Conservation (phyloP, 2,329 filamentous ascomycete species). For the Colletotrichum sp. region DNA sequence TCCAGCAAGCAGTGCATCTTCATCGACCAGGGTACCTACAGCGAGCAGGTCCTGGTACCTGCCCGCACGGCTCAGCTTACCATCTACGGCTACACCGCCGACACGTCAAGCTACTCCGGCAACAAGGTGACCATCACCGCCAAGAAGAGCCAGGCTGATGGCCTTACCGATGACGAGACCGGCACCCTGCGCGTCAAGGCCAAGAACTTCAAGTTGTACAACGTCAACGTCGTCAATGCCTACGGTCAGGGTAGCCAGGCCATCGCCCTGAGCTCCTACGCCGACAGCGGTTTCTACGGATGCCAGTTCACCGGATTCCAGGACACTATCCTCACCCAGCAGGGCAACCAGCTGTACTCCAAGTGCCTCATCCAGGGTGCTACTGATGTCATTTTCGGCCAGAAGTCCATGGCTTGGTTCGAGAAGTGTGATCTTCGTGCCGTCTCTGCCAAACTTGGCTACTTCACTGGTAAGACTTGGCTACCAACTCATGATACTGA, state of each 20-base stretch:
- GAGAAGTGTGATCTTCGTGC: constrained; percentile 45
- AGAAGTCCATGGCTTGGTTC: constrained; percentile 47
- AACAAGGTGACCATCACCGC: constrained; percentile 62
- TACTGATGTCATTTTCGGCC: constrained; percentile 56
- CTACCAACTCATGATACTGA: background rate
- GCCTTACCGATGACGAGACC: constrained; percentile 57
- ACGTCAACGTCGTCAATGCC: constrained; percentile 57
- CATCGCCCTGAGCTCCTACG: constrained; percentile 49
- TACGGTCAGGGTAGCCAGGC: constrained; percentile 54
- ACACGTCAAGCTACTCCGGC: constrained; percentile 53
- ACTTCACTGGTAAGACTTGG: constrained; percentile 42
- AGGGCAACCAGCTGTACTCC: constrained; percentile 52
- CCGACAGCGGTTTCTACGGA: constrained; percentile 51
- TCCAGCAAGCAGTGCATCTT: constrained; percentile 63
- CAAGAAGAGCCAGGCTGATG: constrained; percentile 59
- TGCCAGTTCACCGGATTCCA: constrained; percentile 51
- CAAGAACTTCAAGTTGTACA: constrained; percentile 61
- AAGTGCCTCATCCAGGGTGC: constrained; percentile 49
- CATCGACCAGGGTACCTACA: constrained; percentile 68
- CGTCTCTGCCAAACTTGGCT: constrained; percentile 36
- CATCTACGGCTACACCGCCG: constrained; percentile 61
- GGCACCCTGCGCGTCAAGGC: constrained; percentile 53
- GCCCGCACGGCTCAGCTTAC: constrained; percentile 54
- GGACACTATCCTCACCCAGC: constrained; percentile 53
- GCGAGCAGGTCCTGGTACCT: constrained; percentile 62